phyloP scores from a whole-genome alignment of 2,329 filamentous ascomycete species.

The Apiospora arundinis region DNA sequence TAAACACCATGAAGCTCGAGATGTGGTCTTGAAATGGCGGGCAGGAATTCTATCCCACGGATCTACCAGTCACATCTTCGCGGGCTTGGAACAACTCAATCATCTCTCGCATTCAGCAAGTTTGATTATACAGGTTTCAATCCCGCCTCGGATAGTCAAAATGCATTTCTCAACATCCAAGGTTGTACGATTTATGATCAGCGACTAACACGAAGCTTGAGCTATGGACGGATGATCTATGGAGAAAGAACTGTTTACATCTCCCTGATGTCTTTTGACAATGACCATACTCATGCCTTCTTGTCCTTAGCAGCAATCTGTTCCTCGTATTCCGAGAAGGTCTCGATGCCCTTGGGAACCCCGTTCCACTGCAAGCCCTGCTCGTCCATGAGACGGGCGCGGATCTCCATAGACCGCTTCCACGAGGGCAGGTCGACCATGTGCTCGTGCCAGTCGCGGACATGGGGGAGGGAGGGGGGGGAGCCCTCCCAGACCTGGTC shows the following conservation, averaged over 20 bases:
- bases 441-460: slow-evolving; percentile 43
- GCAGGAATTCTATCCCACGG: not conserved
- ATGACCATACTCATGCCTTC: not conserved
- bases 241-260: not conserved
- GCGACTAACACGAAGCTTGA: not conserved
- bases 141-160: not conserved
- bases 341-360: slow-evolving; percentile 43
- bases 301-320: slow-evolving; percentile 31
- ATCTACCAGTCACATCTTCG: not conserved
- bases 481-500: slow-evolving; percentile 35
- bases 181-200: not conserved
- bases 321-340: slow-evolving; percentile 37
- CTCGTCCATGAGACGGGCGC: slow-evolving; percentile 43
- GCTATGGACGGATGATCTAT: not conserved
- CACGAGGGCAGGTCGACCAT: slow-evolving; percentile 42
- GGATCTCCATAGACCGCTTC: slow-evolving; percentile 41
- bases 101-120: not conserved
- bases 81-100: not conserved
- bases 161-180: not conserved
- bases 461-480: slow-evolving; percentile 31
- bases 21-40: slow-evolving; percentile 7
- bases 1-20: slow-evolving; percentile 3
- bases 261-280: not conserved
- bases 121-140: not conserved
- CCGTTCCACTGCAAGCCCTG: slow-evolving; percentile 45